phyloP scores from a whole-genome alignment of 2,329 filamentous ascomycete species.

The Neofusicoccum sp. region DNA sequence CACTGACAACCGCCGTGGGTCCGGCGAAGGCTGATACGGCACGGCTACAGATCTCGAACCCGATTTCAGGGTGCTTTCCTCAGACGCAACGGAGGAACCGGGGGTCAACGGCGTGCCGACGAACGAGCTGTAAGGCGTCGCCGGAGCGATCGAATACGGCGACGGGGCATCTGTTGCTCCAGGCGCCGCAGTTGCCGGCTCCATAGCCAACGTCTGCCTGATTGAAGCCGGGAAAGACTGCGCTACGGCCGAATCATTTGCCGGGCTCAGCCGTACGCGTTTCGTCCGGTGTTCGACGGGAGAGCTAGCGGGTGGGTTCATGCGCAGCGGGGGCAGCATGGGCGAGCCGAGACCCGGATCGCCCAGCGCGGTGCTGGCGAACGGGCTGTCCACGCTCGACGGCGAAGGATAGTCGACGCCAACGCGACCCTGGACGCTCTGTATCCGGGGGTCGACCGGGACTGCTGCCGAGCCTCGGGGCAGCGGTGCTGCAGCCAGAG shows the following conservation, averaged over 20 bases:
- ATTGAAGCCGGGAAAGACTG: not conserved
- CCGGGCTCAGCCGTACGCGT: slow-evolving; percentile 35
- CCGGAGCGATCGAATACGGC: slow-evolving; percentile 39
- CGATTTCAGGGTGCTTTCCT: slow-evolving; percentile 32
- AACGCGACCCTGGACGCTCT: not conserved
- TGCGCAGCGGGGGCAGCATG: slow-evolving; percentile 17
- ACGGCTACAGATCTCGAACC: slow-evolving; percentile 27
- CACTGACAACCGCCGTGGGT: slow-evolving; percentile 63
- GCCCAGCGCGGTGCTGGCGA: not conserved
- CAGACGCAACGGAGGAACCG: slow-evolving; percentile 41
- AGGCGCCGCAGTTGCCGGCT: slow-evolving; percentile 7
- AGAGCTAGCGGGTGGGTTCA: not conserved
- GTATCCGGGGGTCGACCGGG: slow-evolving; percentile 20
- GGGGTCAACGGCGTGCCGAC: slow-evolving; percentile 50
- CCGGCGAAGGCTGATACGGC: slow-evolving; percentile 39
- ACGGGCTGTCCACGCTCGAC: not conserved
- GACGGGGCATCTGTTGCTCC: slow-evolving; percentile 37
- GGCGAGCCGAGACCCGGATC: not conserved
- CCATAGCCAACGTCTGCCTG: not conserved
- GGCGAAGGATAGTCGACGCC: slow-evolving; percentile 32
- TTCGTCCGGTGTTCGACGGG: slow-evolving; percentile 38
- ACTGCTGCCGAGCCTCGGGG: not conserved
- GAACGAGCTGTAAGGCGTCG: slow-evolving; percentile 46
- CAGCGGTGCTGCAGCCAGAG: not conserved
- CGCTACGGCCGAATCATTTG: slow-evolving; percentile 10